phyloP scores from a whole-genome alignment of 192 early-diverging fungal genomes.

The Dissophora globulifera region DNA sequence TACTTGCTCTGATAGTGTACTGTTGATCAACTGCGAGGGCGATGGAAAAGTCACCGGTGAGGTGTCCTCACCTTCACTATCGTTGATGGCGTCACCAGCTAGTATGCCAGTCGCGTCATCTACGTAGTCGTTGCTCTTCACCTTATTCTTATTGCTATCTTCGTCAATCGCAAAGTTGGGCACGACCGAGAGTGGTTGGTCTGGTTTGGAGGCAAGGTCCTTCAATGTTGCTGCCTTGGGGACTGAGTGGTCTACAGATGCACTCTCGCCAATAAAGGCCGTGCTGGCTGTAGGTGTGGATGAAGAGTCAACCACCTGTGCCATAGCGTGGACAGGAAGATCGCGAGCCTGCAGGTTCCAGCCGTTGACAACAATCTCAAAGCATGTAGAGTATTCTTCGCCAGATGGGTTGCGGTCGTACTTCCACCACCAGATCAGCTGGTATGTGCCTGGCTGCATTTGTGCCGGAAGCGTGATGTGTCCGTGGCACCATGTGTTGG shows the following conservation, averaged over 20 bases:
- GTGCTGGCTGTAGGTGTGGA: neutral
- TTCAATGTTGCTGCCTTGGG: neutral
- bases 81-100: slow-evolving; percentile 31
- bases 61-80: neutral
- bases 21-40: slow-evolving; percentile 18
- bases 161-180: slow-evolving; percentile 3
- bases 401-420: slow-evolving; percentile 46
- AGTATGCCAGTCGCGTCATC: slow-evolving; percentile 11
- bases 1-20: neutral
- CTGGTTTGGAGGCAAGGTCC: slow-evolving; percentile 13
- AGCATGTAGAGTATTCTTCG: slow-evolving; percentile 54
- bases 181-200: slow-evolving; percentile 16
- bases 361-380: slow-evolving; percentile 33
- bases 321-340: neutral
- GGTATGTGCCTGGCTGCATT: slow-evolving; percentile 35
- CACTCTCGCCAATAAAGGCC: too few relatives aligned
- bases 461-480: slow-evolving; percentile 11
- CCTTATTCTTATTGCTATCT: neutral
- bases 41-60: neutral
- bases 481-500: slow-evolving; percentile 50
- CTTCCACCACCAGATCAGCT: slow-evolving; percentile 51
- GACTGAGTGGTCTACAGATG: neutral
- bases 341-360: neutral
- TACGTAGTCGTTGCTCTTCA: neutral
- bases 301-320: neutral